Conservation (phyloP, 352 stramenopile genomes). For the Globisporangium mamillatum region DNA sequence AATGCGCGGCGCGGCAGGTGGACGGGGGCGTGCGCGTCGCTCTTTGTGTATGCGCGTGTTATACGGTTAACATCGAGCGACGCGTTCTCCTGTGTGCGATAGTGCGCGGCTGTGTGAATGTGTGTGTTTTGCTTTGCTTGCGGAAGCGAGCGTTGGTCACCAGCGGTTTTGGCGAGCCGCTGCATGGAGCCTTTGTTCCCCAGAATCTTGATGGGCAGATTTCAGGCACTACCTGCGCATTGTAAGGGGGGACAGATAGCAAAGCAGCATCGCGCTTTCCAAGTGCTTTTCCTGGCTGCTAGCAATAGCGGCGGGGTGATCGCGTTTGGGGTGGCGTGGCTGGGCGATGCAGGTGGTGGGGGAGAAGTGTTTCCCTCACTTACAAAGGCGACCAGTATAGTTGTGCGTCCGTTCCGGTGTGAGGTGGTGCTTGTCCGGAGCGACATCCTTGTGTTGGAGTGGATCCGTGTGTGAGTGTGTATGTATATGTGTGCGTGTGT, state of each 20-base stretch:
- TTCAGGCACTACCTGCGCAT: slow-evolving; percentile 77
- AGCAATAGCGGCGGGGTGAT: background rate
- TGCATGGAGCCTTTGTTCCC: slow-evolving; percentile 43
- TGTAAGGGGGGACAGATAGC: slow-evolving; percentile 74
- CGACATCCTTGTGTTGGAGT: background rate
- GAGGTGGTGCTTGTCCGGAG: background rate
- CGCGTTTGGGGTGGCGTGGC: background rate
- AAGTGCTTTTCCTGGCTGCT: background rate
- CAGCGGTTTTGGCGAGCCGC: slow-evolving; percentile 74
- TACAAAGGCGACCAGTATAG: slow-evolving; percentile 76
- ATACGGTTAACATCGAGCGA: background rate
- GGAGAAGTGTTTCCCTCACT: slow-evolving; percentile 56
- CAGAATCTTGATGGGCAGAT: slow-evolving; percentile 81
- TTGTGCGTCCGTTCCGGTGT: background rate
- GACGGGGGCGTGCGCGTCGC: slow-evolving; percentile 11
- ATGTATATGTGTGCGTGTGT: slow-evolving; percentile 14
- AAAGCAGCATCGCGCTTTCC: slow-evolving; percentile 15
- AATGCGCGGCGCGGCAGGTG: slow-evolving; percentile 7
- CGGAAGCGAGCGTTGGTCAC: slow-evolving; percentile 22
- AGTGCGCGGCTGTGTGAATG: background rate
- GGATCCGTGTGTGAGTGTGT: slow-evolving; percentile 1
- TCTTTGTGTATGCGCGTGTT: background rate
- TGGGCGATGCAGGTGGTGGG: slow-evolving; percentile 47
- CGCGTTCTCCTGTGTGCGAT: background rate
- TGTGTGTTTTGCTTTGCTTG: background rate